These are phyloP conservation scores for Jacaranda mimosifolia DNA, from an alignment of 257 asterid genomes.

Conservation along the genomic window DNA sequence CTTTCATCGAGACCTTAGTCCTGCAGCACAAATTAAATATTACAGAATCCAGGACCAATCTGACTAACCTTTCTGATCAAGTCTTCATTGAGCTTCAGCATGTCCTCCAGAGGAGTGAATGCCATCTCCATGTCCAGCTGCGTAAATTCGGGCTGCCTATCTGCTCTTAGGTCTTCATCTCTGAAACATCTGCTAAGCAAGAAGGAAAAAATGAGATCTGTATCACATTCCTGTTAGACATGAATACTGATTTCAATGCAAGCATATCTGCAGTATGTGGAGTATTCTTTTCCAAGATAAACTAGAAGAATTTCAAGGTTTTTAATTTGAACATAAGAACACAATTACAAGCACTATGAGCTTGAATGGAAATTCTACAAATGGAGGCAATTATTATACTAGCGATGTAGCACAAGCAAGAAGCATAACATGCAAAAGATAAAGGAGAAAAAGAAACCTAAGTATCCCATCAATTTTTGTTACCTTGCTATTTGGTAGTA, in stretches of 20 bases:
- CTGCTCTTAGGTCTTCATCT: conserved; percentile 99
- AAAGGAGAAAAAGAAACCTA: neutral
- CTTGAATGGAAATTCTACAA: neutral
- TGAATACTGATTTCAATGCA: neutral
- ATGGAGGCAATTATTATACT: neutral
- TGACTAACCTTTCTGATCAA: conserved; percentile 84
- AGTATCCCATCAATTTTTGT: conserved; percentile 19
- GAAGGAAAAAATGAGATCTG: conserved; percentile 24
- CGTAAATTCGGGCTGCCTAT: conserved; percentile 98
- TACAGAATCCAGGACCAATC: conserved; percentile 10
- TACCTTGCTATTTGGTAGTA: conserved; percentile 99
- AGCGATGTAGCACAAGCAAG: conserved; percentile 17
- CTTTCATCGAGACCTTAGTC: conserved; percentile 18
- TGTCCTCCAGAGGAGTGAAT: conserved; percentile 91
- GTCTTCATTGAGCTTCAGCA: conserved; percentile 96
- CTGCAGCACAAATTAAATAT: neutral
- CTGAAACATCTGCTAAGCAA: conserved; percentile 83
- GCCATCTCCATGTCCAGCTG: conserved; percentile 98
- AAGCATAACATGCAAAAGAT: conserved; percentile 9
- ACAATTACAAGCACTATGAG: neutral
- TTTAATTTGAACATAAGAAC: too few relatives aligned
- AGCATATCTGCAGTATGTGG: neutral
- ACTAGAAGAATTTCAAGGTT: neutral
- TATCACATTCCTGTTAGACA: neutral
- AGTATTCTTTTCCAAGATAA: neutral